Conservation (phyloP, 2,329 filamentous ascomycete species). For the Zasmidium angulare region DNA sequence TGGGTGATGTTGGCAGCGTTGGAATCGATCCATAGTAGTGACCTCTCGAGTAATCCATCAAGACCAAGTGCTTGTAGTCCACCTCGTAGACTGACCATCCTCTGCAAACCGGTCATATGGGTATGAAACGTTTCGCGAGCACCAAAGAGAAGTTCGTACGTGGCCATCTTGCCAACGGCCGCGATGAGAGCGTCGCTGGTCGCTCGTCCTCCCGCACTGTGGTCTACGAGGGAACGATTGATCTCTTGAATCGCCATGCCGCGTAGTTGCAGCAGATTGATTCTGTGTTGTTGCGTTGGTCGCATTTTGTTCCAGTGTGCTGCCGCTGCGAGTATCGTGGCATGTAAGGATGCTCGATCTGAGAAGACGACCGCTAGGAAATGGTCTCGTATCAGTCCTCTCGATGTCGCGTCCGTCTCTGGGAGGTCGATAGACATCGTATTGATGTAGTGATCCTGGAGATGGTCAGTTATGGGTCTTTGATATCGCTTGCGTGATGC, state of each 20-base stretch:
- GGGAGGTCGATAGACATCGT: slow-evolving; percentile 45
- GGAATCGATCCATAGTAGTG: slow-evolving; percentile 51
- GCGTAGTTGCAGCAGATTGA: slow-evolving; percentile 45
- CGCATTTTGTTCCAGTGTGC: slow-evolving; percentile 41
- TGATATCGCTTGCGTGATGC: neutral
- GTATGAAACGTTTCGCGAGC: slow-evolving; percentile 43
- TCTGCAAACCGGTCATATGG: slow-evolving; percentile 49
- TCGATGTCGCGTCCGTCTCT: slow-evolving; percentile 39
- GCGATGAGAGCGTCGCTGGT: slow-evolving; percentile 47
- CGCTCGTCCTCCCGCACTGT: slow-evolving; percentile 20
- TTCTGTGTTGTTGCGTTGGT: slow-evolving; percentile 30
- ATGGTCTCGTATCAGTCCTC: slow-evolving; percentile 37
- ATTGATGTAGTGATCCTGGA: slow-evolving; percentile 31
- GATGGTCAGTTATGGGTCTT: slow-evolving; percentile 6
- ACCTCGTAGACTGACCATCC: slow-evolving; percentile 47
- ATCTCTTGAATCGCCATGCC: slow-evolving; percentile 47
- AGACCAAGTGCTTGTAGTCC: slow-evolving; percentile 46
- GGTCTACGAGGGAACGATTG: slow-evolving; percentile 40
- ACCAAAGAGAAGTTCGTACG: slow-evolving; percentile 54
- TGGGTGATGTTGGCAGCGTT: slow-evolving; percentile 31
- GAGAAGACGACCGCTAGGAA: slow-evolving; percentile 47
- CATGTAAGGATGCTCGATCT: slow-evolving; percentile 41
- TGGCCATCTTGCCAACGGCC: slow-evolving; percentile 54
- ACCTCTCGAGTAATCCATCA: slow-evolving; percentile 47
- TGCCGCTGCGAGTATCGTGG: slow-evolving; percentile 44